Evolutionary conservation across 148 eudicot species (phyloP).

Genomic region (Cornus florida): DNA sequence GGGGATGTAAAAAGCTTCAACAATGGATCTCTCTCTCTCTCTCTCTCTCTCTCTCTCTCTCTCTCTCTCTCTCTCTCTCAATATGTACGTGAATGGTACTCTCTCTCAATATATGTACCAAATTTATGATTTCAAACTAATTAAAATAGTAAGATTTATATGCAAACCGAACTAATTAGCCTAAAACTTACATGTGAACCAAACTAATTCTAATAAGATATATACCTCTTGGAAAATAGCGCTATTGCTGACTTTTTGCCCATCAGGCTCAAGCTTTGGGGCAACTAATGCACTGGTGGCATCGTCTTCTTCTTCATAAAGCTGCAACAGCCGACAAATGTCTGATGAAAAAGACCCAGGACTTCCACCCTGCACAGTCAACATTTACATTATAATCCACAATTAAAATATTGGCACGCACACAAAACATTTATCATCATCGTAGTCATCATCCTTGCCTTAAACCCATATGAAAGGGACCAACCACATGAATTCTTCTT

Average conservation of each 20-base stretch:
- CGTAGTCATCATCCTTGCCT: no score
- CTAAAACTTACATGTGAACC: neutral
- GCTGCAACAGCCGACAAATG: constrained; percentile 70
- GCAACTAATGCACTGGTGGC: constrained; percentile 80
- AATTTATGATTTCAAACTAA: neutral
- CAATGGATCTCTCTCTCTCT: neutral
- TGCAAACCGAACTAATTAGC: neutral
- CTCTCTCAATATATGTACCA: neutral
- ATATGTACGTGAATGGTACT: neutral
- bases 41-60: no score
- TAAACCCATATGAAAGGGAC: no score
- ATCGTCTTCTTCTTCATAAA: constrained; percentile 95
- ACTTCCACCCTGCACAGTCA: constrained; percentile 26
- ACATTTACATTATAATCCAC: no score
- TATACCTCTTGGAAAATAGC: constrained; percentile 56
- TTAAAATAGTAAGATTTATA: neutral
- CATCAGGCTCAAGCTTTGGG: constrained; percentile 83
- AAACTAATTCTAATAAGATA: neutral
- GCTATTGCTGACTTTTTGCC: constrained; percentile 40
- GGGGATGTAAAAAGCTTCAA: neutral
- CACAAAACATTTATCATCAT: no score
- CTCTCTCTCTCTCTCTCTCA: no score
- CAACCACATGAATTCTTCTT: no score
- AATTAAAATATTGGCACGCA: no score
- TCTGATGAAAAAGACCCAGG: constrained; percentile 77